Conservation (phyloP, 2,329 filamentous ascomycete species). For the Nigrograna mackinnonii region DNA sequence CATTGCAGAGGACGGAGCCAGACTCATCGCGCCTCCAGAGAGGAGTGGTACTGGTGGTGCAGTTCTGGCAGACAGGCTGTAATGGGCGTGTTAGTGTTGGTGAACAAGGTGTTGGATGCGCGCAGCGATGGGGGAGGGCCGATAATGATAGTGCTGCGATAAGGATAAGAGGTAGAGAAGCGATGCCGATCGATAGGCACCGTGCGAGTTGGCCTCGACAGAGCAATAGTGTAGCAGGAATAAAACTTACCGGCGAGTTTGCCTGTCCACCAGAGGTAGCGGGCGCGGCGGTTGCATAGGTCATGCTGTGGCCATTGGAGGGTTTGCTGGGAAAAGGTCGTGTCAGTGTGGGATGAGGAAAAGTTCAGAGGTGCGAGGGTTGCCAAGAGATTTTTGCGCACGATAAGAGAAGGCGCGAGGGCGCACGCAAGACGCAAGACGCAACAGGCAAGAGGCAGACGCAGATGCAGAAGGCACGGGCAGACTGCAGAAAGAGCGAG, state of each 20-base stretch:
- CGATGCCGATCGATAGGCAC: background rate
- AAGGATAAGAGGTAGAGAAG: background rate
- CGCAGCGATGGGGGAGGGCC: conserved; percentile 21
- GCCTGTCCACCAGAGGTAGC: conserved; percentile 68
- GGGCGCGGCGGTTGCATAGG: conserved; percentile 66
- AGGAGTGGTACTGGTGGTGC: conserved; percentile 91
- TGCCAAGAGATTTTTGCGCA: conserved; percentile 24
- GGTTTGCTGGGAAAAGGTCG: conserved; percentile 25
- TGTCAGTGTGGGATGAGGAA: conserved; percentile 24
- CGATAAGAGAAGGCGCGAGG: conserved; percentile 17
- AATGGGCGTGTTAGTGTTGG: conserved; percentile 53
- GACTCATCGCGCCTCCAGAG: conserved; percentile 97
- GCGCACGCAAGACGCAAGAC: conserved; percentile 5
- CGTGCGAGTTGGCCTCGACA: background rate
- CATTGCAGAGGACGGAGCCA: conserved; percentile 96
- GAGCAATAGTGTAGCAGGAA: conserved; percentile 37
- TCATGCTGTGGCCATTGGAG: conserved; percentile 58
- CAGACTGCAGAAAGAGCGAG: background rate
- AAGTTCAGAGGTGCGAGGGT: conserved; percentile 31
- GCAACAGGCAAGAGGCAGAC: background rate
- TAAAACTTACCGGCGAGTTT: conserved; percentile 57
- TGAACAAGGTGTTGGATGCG: conserved; percentile 10
- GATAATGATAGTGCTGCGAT: conserved; percentile 48
- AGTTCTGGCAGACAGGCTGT: conserved; percentile 97
- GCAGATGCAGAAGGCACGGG: background rate